Percentiles rank a stretch among this genome's conserved stretches.
phyloP scores from a whole-genome alignment of 1,139 yeast genomes.

The Geotrichum histeridarum region DNA sequence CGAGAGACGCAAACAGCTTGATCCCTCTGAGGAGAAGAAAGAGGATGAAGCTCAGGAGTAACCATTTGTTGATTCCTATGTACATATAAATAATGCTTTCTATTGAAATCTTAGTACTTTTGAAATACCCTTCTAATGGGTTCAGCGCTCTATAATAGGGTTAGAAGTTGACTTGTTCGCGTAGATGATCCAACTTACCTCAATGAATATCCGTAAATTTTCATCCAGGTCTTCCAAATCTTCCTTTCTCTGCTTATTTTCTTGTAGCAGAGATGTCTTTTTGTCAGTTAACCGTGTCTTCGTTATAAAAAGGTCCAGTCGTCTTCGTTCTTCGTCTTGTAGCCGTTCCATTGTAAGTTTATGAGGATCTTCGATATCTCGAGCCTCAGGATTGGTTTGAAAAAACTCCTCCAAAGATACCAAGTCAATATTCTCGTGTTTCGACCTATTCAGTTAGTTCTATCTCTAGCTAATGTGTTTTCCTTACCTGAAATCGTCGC shows the following conservation, averaged over 20 bases:
- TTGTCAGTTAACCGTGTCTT: conserved; percentile 28
- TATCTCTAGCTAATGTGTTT: background rate
- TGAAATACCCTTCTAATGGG: conserved; percentile 27
- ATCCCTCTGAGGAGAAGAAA: conserved; percentile 18
- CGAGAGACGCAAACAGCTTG: conserved; percentile 49
- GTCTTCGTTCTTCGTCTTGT: conserved; percentile 33
- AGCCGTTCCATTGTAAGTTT: conserved; percentile 33
- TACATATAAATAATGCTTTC: conserved; percentile 2
- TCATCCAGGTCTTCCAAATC: conserved; percentile 28
- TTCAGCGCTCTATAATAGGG: conserved; percentile 21
- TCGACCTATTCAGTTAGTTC: conserved; percentile 19
- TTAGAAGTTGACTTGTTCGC: background rate
- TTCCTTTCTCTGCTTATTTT: conserved; percentile 29
- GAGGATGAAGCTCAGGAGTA: conserved; percentile 4
- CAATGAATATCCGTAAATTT: conserved; percentile 28
- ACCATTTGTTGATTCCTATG: background rate
- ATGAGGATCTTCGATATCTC: conserved; percentile 24
- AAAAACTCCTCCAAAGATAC: conserved; percentile 32
- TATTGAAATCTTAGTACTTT: conserved; percentile 21
- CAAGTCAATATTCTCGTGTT: conserved; percentile 31
- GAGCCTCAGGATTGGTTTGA: conserved; percentile 29
- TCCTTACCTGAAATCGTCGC: conserved; percentile 26
- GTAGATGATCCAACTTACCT: conserved; percentile 10
- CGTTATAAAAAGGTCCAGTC: conserved; percentile 29
- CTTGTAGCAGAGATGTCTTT: conserved; percentile 25